These are phyloP conservation scores for Colletotrichum paranaense DNA, from an alignment of 2,329 filamentous ascomycete genomes.

Conservation along the genomic window DNA sequence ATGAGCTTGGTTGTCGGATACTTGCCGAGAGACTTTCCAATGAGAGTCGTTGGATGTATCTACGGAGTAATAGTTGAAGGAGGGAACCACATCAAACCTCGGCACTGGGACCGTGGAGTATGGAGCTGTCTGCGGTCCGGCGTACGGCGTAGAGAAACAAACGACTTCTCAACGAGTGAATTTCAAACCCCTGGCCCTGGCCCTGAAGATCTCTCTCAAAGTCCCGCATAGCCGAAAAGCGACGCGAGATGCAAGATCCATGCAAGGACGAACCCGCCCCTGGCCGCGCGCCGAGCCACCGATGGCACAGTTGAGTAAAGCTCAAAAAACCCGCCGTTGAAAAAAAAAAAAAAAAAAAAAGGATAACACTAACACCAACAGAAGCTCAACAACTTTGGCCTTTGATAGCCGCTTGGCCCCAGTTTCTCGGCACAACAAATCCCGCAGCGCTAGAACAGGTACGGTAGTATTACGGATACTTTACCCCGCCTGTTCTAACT, in stretches of 20 bases:
- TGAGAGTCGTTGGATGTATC: background rate
- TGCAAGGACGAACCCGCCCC: constrained; percentile 12
- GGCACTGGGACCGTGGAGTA: constrained; percentile 1
- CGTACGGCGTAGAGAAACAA: background rate
- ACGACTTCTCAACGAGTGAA: background rate
- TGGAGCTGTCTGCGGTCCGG: background rate
- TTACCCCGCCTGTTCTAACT: constrained; percentile 20
- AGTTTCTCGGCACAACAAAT: constrained; percentile 26
- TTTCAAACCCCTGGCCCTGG: background rate
- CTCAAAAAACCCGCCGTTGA: background rate
- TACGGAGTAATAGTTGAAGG: background rate
- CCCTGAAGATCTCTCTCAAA: background rate
- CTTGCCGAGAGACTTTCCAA: background rate
- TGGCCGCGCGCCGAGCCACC: constrained; percentile 2
- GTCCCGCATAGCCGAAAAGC: background rate
- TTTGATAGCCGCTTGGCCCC: constrained; percentile 21
- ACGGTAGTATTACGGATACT: background rate
- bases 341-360: background rate
- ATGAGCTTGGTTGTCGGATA: background rate
- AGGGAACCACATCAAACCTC: background rate
- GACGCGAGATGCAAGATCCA: constrained; percentile 23
- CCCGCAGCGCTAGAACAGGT: constrained; percentile 10
- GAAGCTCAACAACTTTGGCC: constrained; percentile 36
- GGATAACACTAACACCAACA: constrained; percentile 13
- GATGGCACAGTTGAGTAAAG: constrained; percentile 18